Evolutionary conservation across 75 land plant genomes (phyloP).

Genomic region (Adiantum capillusveneris): DNA sequence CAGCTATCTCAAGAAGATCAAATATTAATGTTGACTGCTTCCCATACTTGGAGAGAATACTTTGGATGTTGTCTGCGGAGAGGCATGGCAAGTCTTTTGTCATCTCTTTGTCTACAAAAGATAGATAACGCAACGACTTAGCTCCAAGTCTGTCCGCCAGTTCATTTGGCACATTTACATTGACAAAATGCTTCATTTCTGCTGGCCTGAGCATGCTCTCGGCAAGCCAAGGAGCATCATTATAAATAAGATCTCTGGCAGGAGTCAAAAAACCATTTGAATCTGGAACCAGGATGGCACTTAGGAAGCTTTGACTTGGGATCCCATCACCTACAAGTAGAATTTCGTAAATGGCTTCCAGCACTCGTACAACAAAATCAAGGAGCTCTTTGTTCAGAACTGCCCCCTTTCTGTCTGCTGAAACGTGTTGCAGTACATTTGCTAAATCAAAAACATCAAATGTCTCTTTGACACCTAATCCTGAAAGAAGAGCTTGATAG

Average conservation of each 20-base stretch:
- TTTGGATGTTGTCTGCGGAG: slow-evolving; percentile 44
- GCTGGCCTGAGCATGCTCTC: slow-evolving; percentile 14
- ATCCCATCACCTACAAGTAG: slow-evolving; percentile 20
- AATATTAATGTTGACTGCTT: slow-evolving; percentile 47
- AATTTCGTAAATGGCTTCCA: slow-evolving; percentile 69
- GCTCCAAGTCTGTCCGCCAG: slow-evolving; percentile 72
- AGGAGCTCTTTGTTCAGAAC: slow-evolving; percentile 63
- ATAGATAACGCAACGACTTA: slow-evolving; percentile 73
- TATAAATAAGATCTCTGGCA: slow-evolving; percentile 62
- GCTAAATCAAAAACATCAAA: slow-evolving; percentile 63
- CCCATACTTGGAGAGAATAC: slow-evolving; percentile 45
- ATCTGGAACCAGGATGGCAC: slow-evolving; percentile 65
- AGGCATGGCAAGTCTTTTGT: slow-evolving; percentile 78
- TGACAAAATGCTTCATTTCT: slow-evolving; percentile 47
- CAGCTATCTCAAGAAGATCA: slow-evolving; percentile 86
- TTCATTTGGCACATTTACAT: slow-evolving; percentile 66
- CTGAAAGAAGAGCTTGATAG: slow-evolving; percentile 52
- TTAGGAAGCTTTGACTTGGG: slow-evolving; percentile 16
- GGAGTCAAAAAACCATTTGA: slow-evolving; percentile 38
- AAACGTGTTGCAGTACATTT: slow-evolving; percentile 50
- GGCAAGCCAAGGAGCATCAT: slow-evolving; percentile 98
- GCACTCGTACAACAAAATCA: slow-evolving; percentile 65
- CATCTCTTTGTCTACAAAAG: slow-evolving; percentile 80
- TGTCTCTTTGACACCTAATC: slow-evolving; percentile 60
- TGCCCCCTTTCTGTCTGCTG: slow-evolving; percentile 48